A percentile compares a stretch with the other conserved stretches of the same genome.
Evolutionary conservation across 2,329 filamentous ascomycete genomes (phyloP).

Genomic region (Aphanoascus verrucosus): DNA sequence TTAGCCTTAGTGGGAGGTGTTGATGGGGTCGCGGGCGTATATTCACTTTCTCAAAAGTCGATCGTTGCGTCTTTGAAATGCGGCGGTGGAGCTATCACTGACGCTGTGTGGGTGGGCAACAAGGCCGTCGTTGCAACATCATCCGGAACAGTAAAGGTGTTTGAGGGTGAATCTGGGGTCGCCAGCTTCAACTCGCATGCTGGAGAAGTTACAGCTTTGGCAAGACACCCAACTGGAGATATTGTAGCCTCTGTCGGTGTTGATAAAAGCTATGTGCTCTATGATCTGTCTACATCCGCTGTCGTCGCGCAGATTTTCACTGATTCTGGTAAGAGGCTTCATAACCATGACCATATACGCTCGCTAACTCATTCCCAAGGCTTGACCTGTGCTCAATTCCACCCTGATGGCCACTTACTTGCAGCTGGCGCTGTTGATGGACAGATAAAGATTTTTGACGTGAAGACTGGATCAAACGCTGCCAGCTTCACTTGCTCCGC

Average conservation of each 20-base stretch:
- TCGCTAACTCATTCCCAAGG: constrained; percentile 40
- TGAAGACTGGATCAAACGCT: constrained; percentile 65
- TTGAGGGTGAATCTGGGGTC: constrained; percentile 58
- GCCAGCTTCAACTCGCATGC: constrained; percentile 70
- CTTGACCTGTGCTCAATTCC: constrained; percentile 70
- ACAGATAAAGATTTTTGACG: constrained; percentile 80
- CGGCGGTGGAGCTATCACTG: constrained; percentile 58
- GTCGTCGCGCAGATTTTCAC: constrained; percentile 69
- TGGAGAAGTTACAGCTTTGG: constrained; percentile 64
- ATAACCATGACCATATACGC: background rate
- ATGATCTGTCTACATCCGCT: constrained; percentile 60
- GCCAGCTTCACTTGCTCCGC: constrained; percentile 58
- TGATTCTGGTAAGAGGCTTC: constrained; percentile 55
- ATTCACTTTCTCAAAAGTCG: constrained; percentile 65
- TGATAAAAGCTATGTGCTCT: constrained; percentile 88
- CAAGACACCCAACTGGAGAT: constrained; percentile 70
- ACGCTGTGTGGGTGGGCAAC: constrained; percentile 48
- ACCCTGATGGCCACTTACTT: constrained; percentile 91
- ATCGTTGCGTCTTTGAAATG: constrained; percentile 57
- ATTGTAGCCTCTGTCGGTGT: constrained; percentile 77
- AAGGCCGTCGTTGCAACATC: constrained; percentile 63
- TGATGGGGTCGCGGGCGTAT: constrained; percentile 66
- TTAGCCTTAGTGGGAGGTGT: constrained; percentile 63
- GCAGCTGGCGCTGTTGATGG: constrained; percentile 71
- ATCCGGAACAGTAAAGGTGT: constrained; percentile 69